Percentiles rank a stretch among this genome's conserved stretches.
phyloP scores from a whole-genome alignment of 2,329 filamentous ascomycete genomes.

The Aspergillus cejpii region DNA sequence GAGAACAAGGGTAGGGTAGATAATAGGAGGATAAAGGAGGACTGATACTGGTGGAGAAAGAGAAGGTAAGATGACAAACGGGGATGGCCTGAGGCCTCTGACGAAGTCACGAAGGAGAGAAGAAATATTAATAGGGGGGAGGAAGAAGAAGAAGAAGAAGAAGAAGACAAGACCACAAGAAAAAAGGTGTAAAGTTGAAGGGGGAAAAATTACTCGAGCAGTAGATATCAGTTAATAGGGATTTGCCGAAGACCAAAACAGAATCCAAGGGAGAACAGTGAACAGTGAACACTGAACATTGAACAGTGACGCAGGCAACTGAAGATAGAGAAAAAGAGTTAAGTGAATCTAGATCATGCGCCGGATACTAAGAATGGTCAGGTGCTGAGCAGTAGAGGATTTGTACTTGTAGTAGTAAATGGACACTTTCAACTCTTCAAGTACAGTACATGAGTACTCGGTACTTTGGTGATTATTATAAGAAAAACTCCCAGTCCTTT shows the following conservation, averaged over 20 bases:
- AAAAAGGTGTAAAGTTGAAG: neutral
- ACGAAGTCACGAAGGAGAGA: neutral
- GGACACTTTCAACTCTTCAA: too few species aligned
- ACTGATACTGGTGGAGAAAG: slow-evolving; percentile 1
- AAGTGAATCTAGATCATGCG: slow-evolving; percentile 10
- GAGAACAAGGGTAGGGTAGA: neutral
- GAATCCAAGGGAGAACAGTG: too few species aligned
- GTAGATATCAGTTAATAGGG: too few species aligned
- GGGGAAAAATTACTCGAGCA: neutral
- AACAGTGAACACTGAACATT: too few species aligned
- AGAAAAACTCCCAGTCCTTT: too few species aligned
- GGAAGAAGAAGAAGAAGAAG: neutral
- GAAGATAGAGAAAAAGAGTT: neutral
- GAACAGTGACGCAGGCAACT: too few species aligned
- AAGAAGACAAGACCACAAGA: too few species aligned
- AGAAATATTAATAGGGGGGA: neutral
- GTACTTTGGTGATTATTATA: neutral
- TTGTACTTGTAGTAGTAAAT: too few species aligned
- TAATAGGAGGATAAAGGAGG: neutral
- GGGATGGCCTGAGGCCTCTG: neutral
- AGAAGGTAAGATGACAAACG: slow-evolving; percentile 2
- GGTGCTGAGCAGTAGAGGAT: too few species aligned
- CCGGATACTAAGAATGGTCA: neutral
- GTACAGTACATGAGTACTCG: neutral
- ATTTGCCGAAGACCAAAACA: too few species aligned